These are phyloP conservation scores for Nakazawaea peltata DNA, from an alignment of 805 yeast species.

Conservation along the genomic window DNA sequence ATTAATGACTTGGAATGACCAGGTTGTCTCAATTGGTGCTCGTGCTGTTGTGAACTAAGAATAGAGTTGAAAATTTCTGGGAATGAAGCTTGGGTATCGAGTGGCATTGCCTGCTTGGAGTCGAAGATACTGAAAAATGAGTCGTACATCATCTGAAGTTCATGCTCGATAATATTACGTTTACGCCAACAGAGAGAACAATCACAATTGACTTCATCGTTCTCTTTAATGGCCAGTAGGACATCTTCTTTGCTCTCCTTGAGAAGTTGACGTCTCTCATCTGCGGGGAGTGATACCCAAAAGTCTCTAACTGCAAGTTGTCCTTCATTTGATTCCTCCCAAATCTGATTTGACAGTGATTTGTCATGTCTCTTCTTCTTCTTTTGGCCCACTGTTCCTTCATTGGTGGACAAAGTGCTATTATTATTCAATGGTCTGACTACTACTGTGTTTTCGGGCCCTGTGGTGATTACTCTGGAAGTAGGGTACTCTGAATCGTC, in stretches of 20 bases:
- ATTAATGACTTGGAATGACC: slow-evolving; percentile 5
- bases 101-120: too few relatives aligned
- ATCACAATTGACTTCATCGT: slow-evolving; percentile 51
- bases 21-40: slow-evolving; percentile 1
- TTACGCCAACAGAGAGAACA: slow-evolving; percentile 77
- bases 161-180: slow-evolving; percentile 63
- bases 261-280: slow-evolving; percentile 52
- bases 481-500: slow-evolving; percentile 62
- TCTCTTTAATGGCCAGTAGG: slow-evolving; percentile 52
- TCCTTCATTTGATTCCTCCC: slow-evolving; percentile 45
- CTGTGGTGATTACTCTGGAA: slow-evolving; percentile 63
- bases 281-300: slow-evolving; percentile 62
- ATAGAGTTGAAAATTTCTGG: too few relatives aligned
- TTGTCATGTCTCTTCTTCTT: slow-evolving; percentile 4
- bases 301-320: slow-evolving; percentile 41
- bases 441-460: slow-evolving; percentile 60
- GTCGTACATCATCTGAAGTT: slow-evolving; percentile 66
- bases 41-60: too few relatives aligned
- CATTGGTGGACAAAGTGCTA: too few relatives aligned
- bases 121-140: slow-evolving; percentile 43
- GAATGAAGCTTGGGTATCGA: neutral
- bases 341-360: slow-evolving; percentile 19
- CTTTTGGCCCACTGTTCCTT: too few relatives aligned
- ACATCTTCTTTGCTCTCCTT: slow-evolving; percentile 64
- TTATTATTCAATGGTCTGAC: slow-evolving; percentile 42